These are phyloP conservation scores for Gomphus bonarii DNA, from an alignment of 1,284 basidiomycete genomes.

Conservation along the genomic window DNA sequence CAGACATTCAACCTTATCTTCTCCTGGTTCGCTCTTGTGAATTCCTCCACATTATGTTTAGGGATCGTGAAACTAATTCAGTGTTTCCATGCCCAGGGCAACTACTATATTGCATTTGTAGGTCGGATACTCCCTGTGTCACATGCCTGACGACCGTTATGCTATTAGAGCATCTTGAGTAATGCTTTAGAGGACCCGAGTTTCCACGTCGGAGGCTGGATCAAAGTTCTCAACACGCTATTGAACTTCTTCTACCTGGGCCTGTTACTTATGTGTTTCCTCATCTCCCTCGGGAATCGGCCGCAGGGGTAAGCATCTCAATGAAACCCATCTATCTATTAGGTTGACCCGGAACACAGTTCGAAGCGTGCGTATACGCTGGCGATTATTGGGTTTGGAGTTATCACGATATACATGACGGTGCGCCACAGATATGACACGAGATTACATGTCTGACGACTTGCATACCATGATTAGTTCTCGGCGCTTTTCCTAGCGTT, in stretches of 20 bases:
- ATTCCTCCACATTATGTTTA: not conserved
- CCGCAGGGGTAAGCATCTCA: slow-evolving; percentile 63
- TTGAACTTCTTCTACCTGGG: slow-evolving; percentile 85
- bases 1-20: slow-evolving; percentile 87
- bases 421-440: slow-evolving; percentile 32
- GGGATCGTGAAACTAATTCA: not conserved
- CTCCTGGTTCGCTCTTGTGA: slow-evolving; percentile 82
- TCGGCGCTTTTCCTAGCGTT: slow-evolving; percentile 73
- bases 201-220: slow-evolving; percentile 44
- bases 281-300: slow-evolving; percentile 84
- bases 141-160: not conserved
- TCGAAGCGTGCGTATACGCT: slow-evolving; percentile 73
- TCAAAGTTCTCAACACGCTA: slow-evolving; percentile 66
- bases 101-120: slow-evolving; percentile 83
- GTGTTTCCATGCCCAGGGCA: slow-evolving; percentile 42
- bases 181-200: slow-evolving; percentile 55
- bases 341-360: slow-evolving; percentile 14
- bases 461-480: slow-evolving; percentile 41
- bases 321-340: not conserved
- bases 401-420: slow-evolving; percentile 91
- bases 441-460: not conserved
- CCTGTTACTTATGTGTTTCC: slow-evolving; percentile 81
- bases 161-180: slow-evolving; percentile 46
- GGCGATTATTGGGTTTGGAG: slow-evolving; percentile 73
- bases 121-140: slow-evolving; percentile 11